phyloP scores from a whole-genome alignment of 371 early-diverging fungal genomes.

The Choanephora cucurbitarum region DNA sequence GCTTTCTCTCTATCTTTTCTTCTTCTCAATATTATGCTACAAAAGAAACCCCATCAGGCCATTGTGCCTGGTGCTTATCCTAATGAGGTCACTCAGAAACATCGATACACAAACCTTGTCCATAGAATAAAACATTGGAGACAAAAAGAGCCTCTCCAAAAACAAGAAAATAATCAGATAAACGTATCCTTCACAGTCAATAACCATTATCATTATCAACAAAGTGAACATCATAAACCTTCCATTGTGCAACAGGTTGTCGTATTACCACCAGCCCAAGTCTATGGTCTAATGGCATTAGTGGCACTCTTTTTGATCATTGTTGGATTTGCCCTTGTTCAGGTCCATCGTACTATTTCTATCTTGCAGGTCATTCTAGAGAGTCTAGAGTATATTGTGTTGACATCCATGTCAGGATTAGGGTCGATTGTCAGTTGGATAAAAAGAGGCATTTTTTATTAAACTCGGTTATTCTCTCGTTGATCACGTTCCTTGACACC shows the following conservation, averaged over 20 bases:
- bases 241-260: neutral
- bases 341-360: neutral
- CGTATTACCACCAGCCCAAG: neutral
- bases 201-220: neutral
- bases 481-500: slow-evolving; percentile 41
- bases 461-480: slow-evolving; percentile 13
- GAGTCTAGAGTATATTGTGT: neutral
- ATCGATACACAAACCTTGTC: too few relatives aligned
- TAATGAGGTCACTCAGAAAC: too few relatives aligned
- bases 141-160: too few relatives aligned
- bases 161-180: too few relatives aligned
- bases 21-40: too few relatives aligned
- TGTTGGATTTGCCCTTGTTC: neutral
- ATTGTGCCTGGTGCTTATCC: too few relatives aligned
- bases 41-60: too few relatives aligned
- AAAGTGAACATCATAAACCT: neutral
- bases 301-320: neutral
- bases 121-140: too few relatives aligned
- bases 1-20: too few relatives aligned
- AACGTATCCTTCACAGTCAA: neutral
- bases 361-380: neutral
- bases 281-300: neutral
- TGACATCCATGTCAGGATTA: neutral
- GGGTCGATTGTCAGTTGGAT: neutral
- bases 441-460: neutral